phyloP scores from a whole-genome alignment of 176 grass and related monocot genomes.

The Calamus simplicifolius region DNA sequence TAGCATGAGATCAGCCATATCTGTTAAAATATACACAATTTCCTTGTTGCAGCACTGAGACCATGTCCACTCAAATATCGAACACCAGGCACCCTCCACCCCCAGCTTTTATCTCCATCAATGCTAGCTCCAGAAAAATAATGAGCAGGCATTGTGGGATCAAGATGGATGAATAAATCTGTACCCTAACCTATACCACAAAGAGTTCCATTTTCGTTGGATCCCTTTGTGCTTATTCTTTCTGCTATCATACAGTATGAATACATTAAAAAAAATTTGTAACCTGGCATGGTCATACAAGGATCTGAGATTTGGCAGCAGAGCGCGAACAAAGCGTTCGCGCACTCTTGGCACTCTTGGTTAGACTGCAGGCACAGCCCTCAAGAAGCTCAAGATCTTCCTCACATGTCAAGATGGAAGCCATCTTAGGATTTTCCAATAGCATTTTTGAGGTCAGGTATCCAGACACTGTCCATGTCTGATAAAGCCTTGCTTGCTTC shows the following conservation, averaged over 20 bases:
- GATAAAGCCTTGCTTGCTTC: constrained; percentile 5
- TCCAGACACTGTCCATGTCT: too few species aligned
- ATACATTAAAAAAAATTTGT: not conserved
- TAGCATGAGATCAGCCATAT: not conserved
- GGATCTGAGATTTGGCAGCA: too few species aligned
- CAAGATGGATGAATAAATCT: constrained; percentile 37
- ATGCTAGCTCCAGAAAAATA: constrained; percentile 50
- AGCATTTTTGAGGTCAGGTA: too few species aligned
- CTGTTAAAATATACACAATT: constrained; percentile 24
- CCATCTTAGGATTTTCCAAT: not conserved
- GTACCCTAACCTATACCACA: constrained; percentile 35
- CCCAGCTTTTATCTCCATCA: constrained; percentile 27
- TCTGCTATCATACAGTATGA: not conserved
- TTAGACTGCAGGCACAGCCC: too few species aligned
- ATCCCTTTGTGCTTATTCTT: not conserved
- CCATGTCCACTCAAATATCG: constrained; percentile 2
- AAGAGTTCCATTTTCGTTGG: not conserved
- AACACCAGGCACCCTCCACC: constrained; percentile 28
- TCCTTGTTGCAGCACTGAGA: constrained; percentile 10
- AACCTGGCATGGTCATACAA: too few species aligned
- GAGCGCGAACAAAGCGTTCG: too few species aligned
- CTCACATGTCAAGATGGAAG: constrained; percentile 25
- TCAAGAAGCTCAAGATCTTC: not conserved
- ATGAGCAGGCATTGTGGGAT: constrained; percentile 40
- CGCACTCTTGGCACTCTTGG: too few species aligned